Evolutionary conservation across 371 early-diverging fungal genomes (phyloP).

Genomic region (Gilbertella persicaria): DNA sequence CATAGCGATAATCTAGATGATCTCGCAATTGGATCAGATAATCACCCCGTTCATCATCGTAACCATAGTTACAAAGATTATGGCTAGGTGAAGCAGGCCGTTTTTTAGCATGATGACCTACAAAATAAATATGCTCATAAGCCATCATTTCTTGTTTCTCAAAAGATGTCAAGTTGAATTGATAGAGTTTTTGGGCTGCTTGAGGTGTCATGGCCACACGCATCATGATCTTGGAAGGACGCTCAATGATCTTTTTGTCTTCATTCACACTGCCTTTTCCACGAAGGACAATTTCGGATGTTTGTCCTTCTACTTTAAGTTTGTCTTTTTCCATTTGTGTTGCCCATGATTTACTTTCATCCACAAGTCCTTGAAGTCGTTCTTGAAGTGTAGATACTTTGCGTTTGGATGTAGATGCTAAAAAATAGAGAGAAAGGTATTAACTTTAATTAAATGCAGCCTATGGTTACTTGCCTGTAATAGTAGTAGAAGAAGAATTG

Average conservation of each 20-base stretch:
- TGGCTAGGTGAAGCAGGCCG: conserved; percentile 48
- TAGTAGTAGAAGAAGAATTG: conserved; percentile 5
- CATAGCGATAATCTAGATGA: conserved; percentile 83
- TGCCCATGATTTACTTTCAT: conserved; percentile 27
- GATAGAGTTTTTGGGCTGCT: conserved; percentile 62
- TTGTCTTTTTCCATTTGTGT: conserved; percentile 15
- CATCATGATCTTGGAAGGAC: conserved; percentile 21
- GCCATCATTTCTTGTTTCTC: conserved; percentile 85
- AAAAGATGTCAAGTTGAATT: conserved; percentile 68
- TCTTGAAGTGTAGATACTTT: conserved; percentile 25
- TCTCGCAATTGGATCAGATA: conserved; percentile 74
- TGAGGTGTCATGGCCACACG: conserved; percentile 49
- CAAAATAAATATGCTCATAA: conserved; percentile 82
- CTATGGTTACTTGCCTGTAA: conserved; percentile 3
- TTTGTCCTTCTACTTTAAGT: conserved; percentile 12
- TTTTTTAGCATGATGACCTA: conserved; percentile 74
- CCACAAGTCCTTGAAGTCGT: conserved; percentile 29
- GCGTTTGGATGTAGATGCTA: conserved; percentile 17
- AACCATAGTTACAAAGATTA: conserved; percentile 67
- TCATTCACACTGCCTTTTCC: conserved; percentile 16
- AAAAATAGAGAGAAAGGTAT: not conserved
- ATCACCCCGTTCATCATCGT: conserved; percentile 86
- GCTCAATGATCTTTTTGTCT: not conserved
- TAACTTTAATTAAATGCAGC: not conserved
- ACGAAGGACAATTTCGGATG: conserved; percentile 23